Evolutionary conservation across 2,329 filamentous ascomycete species (phyloP), one percentile per base, ranked within the genome.

Genomic region (Trichoderma simmonsii): DNA sequence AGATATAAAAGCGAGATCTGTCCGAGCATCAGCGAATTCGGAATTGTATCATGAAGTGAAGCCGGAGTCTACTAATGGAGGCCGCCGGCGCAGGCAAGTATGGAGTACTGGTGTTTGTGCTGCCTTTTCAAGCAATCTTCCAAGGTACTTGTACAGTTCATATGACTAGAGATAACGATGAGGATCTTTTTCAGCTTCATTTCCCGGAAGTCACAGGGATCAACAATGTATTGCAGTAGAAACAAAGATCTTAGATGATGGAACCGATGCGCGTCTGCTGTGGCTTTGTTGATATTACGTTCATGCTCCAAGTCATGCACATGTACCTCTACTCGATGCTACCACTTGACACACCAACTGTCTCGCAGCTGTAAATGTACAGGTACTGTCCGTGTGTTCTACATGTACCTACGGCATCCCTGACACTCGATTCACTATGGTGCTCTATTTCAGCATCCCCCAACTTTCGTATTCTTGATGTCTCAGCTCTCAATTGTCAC

Each of bases 21-120:
- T 36, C 28, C 39, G 9, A 54, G 51, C 21, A 21, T 1, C 48
- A n/a, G 63, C 28, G 21, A 32, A 28, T 30, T 63, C 36, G 60
- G 43, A 65, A 14, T 32, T 34, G 36, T 24, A 15, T 30, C 8
- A 24, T 21, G 4, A 30, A 61, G 48, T 32, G 56, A 61, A 51
- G n/a, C 21, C 66, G 66, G 66, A 69, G 56, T 51, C 66, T 61
- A 69, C n/a, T 69, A 69, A 60, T 69, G 56, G 56, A 69, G 26
- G 56, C 66, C 66, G 66, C 64, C 32, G 32, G 36, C 43, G 4
- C 43, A 54, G 8, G 43, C 36, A 48, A 24, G 48, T 28, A 57
- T 57, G 15, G 48, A 24, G 48, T 54, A 7, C 21, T 24, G 21
- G 5, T 21, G 48, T 14, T 48, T 11, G 61, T 36, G 61, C 36